These are phyloP conservation scores for Lodderomyces oxycetoniae DNA, from an alignment of 1,139 yeast species.

Conservation along the genomic window DNA sequence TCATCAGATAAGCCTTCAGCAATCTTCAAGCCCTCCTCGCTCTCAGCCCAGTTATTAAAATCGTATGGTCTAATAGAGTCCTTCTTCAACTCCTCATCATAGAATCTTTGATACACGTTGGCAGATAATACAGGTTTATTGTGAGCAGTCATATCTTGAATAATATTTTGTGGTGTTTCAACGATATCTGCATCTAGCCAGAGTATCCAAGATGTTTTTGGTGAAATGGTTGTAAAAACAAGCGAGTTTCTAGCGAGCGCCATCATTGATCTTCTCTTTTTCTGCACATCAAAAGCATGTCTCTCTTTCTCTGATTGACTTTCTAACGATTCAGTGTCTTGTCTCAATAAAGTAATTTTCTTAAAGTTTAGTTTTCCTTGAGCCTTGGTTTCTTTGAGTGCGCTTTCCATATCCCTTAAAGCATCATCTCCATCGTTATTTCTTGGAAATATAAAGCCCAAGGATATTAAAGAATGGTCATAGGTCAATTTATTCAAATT, in stretches of 20 bases:
- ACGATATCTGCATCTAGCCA: slow-evolving; percentile 95
- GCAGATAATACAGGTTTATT: slow-evolving; percentile 86
- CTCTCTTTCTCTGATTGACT: slow-evolving; percentile 76
- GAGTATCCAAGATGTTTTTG: slow-evolving; percentile 87
- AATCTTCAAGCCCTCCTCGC: slow-evolving; percentile 74
- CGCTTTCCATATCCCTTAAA: slow-evolving; percentile 62
- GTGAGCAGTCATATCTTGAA: slow-evolving; percentile 85
- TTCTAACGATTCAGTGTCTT: slow-evolving; percentile 73
- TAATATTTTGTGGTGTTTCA: slow-evolving; percentile 75
- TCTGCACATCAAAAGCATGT: slow-evolving; percentile 68
- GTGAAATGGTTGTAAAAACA: slow-evolving; percentile 82
- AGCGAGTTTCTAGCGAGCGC: slow-evolving; percentile 91
- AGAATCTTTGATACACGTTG: slow-evolving; percentile 83
- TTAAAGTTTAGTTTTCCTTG: slow-evolving; percentile 63
- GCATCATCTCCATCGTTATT: slow-evolving; percentile 76
- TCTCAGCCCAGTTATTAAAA: slow-evolving; percentile 94
- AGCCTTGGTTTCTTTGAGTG: slow-evolving; percentile 54
- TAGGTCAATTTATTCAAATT: slow-evolving; percentile 69
- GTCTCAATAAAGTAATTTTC: slow-evolving; percentile 82
- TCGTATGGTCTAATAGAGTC: slow-evolving; percentile 83
- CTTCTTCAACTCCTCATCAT: slow-evolving; percentile 51
- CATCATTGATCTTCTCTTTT: slow-evolving; percentile 84
- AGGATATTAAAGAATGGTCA: slow-evolving; percentile 78
- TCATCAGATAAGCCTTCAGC: slow-evolving; percentile 74
- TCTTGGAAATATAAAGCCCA: slow-evolving; percentile 89